phyloP scores from a whole-genome alignment of 2,329 filamentous ascomycete genomes.

The Tolypocladium cylindrosporum region DNA sequence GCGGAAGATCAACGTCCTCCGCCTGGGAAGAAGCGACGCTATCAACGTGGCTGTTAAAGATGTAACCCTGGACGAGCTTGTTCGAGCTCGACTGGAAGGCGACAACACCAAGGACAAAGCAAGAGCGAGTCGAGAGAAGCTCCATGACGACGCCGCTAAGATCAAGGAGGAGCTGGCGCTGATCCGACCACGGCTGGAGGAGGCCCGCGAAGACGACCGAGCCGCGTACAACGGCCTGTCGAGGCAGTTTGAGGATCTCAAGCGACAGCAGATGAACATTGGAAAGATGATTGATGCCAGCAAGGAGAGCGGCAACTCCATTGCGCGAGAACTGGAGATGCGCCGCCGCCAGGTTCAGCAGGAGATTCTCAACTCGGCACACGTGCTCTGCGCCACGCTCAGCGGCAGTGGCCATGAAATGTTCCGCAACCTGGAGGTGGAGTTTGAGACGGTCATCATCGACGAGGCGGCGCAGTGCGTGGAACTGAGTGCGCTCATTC shows the following conservation, averaged over 20 bases:
- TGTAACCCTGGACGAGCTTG: conserved; percentile 87
- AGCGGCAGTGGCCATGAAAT: conserved; percentile 96
- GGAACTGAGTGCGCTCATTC: conserved; percentile 90
- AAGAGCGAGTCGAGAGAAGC: conserved; percentile 44
- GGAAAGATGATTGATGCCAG: conserved; percentile 78
- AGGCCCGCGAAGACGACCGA: conserved; percentile 47
- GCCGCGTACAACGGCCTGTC: conserved; percentile 46
- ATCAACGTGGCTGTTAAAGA: conserved; percentile 85
- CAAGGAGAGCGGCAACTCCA: conserved; percentile 76
- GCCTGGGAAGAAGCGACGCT: conserved; percentile 81
- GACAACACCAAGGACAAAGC: conserved; percentile 49
- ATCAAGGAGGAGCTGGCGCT: conserved; percentile 67
- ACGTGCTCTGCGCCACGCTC: conserved; percentile 90
- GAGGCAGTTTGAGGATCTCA: conserved; percentile 67
- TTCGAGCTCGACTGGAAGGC: conserved; percentile 60
- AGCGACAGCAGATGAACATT: conserved; percentile 61
- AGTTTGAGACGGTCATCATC: conserved; percentile 97
- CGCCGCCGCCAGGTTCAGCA: conserved; percentile 78
- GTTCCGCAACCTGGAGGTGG: conserved; percentile 87
- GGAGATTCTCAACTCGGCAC: conserved; percentile 78
- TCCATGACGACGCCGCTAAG: conserved; percentile 54
- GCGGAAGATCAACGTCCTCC: conserved; percentile 76
- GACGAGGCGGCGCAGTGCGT: conserved; percentile 98
- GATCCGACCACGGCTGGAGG: conserved; percentile 62
- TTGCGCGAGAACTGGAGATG: conserved; percentile 76